Percentiles rank a stretch among this genome's conserved stretches.
Conservation (phyloP, 306 rosid genomes). For the Bauhinia variegata region DNA sequence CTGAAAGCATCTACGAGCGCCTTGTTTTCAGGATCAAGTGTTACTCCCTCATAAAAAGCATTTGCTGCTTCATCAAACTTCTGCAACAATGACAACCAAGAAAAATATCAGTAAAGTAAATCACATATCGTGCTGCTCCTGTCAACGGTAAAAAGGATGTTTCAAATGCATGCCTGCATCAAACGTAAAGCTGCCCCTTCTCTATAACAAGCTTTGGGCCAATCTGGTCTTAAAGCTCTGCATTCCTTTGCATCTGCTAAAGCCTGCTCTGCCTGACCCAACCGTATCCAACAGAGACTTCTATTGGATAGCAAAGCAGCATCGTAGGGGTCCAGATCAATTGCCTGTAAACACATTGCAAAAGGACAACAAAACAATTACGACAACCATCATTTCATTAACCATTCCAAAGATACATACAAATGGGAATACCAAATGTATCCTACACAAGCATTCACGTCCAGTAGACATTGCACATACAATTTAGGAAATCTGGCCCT, state of each 20-base stretch:
- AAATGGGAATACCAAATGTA: conserved; percentile 3
- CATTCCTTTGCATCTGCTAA: conserved; percentile 88
- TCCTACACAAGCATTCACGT: conserved; percentile 12
- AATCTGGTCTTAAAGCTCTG: conserved; percentile 80
- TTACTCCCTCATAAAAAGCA: conserved; percentile 85
- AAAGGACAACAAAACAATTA: neutral
- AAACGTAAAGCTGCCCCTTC: conserved; percentile 95
- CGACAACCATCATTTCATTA: conserved; percentile 19
- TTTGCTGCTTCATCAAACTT: conserved; percentile 96
- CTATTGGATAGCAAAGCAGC: conserved; percentile 77
- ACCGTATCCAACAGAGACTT: conserved; percentile 86
- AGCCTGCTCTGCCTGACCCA: conserved; percentile 90
- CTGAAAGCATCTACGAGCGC: conserved; percentile 90
- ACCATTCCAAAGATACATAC: conserved; percentile 3
- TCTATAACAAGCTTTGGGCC: conserved; percentile 95
- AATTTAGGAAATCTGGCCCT: too few relatives aligned
- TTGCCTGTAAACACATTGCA: conserved; percentile 64
- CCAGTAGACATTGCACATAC: conserved; percentile 6
- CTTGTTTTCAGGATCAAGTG: conserved; percentile 75
- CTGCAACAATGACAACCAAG: conserved; percentile 50
- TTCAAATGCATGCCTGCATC: conserved; percentile 66
- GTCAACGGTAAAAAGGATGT: conserved; percentile 21
- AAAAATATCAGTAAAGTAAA: conserved; percentile 28
- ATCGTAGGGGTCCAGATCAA: conserved; percentile 74
- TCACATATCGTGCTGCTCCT: conserved; percentile 15